Conservation (phyloP, 768 basidiomycete species). For the Pulveroboletus sp. region DNA sequence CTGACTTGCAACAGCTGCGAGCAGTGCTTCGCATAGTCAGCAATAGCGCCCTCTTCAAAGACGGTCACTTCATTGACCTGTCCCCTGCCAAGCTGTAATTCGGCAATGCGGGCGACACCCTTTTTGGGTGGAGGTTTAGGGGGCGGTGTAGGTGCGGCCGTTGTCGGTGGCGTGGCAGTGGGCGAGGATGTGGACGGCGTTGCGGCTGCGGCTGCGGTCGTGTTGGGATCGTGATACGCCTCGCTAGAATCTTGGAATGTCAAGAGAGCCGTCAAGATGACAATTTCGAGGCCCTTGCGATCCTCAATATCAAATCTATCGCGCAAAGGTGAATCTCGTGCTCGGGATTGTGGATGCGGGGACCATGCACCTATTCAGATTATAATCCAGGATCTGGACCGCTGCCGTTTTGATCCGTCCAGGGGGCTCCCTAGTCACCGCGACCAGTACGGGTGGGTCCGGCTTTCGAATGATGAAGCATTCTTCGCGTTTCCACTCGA, state of each 20-base stretch:
- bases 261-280: constrained; percentile 70
- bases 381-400: constrained; percentile 82
- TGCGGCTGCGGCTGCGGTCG: constrained; percentile 12
- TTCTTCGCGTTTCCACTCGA: constrained; percentile 84
- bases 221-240: constrained; percentile 40
- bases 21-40: constrained; percentile 72
- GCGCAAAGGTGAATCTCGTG: background rate
- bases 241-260: constrained; percentile 77
- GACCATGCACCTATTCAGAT: constrained; percentile 60
- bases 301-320: constrained; percentile 74
- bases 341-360: background rate
- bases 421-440: constrained; percentile 72
- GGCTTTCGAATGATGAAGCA: constrained; percentile 84
- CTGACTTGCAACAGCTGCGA: constrained; percentile 58
- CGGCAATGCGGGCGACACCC: constrained; percentile 67
- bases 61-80: constrained; percentile 76
- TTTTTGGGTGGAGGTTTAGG: constrained; percentile 64
- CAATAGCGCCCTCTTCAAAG: constrained; percentile 57
- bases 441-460: constrained; percentile 83
- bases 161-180: background rate
- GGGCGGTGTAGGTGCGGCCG: constrained; percentile 42
- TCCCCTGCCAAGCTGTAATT: constrained; percentile 63
- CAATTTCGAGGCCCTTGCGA: constrained; percentile 82
- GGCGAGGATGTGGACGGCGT: constrained; percentile 1
- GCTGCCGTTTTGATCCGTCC: constrained; percentile 62